These are phyloP conservation scores for Lactarius hatsudake DNA, from an alignment of 768 basidiomycete genomes.

Conservation along the genomic window DNA sequence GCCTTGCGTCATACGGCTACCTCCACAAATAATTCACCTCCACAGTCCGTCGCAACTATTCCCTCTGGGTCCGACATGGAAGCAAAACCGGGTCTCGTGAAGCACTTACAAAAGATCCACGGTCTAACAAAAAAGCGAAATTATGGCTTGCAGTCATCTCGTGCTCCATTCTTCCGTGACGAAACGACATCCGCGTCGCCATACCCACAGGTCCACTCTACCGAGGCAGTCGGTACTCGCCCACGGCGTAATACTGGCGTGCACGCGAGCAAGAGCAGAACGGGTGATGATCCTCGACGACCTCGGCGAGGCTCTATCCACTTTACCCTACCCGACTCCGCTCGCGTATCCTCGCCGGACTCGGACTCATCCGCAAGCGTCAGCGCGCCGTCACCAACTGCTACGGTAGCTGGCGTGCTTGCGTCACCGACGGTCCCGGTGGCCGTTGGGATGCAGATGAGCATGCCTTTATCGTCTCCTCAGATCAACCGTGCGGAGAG, in stretches of 20 bases:
- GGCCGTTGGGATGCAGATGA: constrained; percentile 12
- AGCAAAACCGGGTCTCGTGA: constrained; percentile 24
- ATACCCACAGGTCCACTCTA: constrained; percentile 1
- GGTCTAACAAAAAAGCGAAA: constrained; percentile 29
- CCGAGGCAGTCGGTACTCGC: constrained; percentile 13
- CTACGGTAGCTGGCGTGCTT: constrained; percentile 11
- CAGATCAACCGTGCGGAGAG: background rate
- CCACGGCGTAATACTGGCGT: constrained; percentile 23
- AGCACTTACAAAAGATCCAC: constrained; percentile 27
- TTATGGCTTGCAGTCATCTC: constrained; percentile 24
- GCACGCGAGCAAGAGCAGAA: constrained; percentile 19
- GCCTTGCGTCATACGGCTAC: background rate
- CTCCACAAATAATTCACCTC: constrained; percentile 20
- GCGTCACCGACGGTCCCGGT: constrained; percentile 8
- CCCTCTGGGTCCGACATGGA: constrained; percentile 6
- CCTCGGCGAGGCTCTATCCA: constrained; percentile 23
- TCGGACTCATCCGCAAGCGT: constrained; percentile 23
- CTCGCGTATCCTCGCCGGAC: constrained; percentile 25
- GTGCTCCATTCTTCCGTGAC: constrained; percentile 26
- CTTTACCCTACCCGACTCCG: constrained; percentile 11
- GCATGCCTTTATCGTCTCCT: constrained; percentile 6
- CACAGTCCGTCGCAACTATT: background rate
- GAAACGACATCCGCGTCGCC: constrained; percentile 5
- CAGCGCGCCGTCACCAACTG: constrained; percentile 24
- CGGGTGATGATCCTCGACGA: constrained; percentile 18